phyloP scores from a whole-genome alignment of 495 filamentous ascomycete species.

The Xylaria grammica region DNA sequence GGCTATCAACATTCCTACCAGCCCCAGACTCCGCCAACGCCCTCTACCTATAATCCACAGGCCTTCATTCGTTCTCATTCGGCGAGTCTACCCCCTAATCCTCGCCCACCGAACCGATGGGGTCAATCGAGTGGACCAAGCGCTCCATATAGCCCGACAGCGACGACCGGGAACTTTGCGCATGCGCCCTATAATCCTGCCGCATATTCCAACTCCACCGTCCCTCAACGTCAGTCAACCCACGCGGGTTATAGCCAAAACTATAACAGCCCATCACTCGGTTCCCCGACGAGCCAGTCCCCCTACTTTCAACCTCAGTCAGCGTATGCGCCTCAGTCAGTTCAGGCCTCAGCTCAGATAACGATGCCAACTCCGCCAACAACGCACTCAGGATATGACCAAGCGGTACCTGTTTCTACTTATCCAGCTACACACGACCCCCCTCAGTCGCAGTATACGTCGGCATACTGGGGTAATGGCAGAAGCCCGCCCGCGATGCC shows the following conservation, averaged over 20 bases:
- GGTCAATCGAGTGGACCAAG: constrained; percentile 24
- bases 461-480: constrained; percentile 27
- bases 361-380: constrained; percentile 31
- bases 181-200: constrained; percentile 57
- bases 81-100: constrained; percentile 50
- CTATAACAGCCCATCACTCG: constrained; percentile 45
- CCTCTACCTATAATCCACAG: constrained; percentile 80
- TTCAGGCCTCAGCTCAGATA: constrained; percentile 37
- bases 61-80: constrained; percentile 72
- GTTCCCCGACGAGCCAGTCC: constrained; percentile 40
- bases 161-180: constrained; percentile 30
- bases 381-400: constrained; percentile 41
- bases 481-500: constrained; percentile 33
- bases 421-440: constrained; percentile 29
- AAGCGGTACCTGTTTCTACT: constrained; percentile 40
- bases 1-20: constrained; percentile 68
- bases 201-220: constrained; percentile 48
- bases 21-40: constrained; percentile 57
- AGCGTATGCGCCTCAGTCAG: constrained; percentile 33
- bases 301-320: constrained; percentile 44
- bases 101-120: constrained; percentile 43
- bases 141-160: constrained; percentile 35
- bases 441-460: constrained; percentile 28
- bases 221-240: constrained; percentile 52
- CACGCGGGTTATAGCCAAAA: constrained; percentile 47